Conservation (phyloP, 176 grass and related monocot species). For the Tuctoria greenei region DNA sequence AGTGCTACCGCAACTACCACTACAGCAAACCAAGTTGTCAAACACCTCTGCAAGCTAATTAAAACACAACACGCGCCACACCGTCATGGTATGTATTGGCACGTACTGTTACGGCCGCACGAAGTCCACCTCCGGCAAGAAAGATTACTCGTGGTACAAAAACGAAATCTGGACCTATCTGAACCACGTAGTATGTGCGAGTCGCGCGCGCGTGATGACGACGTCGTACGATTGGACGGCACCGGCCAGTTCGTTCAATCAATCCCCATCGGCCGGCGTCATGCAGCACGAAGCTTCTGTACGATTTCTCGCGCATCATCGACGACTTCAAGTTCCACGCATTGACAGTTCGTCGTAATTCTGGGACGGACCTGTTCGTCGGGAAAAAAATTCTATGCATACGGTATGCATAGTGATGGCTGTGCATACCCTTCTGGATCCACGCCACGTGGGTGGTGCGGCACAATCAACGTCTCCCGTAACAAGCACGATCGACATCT, state of each 20-base stretch:
- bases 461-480: no score
- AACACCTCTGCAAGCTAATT: not conserved
- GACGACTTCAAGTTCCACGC: not conserved
- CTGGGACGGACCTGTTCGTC: not conserved
- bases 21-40: not conserved
- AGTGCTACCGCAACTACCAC: no score
- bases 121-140: not conserved
- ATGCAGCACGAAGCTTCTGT: not conserved
- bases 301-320: not conserved
- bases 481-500: no score
- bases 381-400: no score
- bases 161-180: no score
- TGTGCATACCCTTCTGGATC: no score
- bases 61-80: not conserved
- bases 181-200: not conserved
- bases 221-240: constrained; percentile 7
- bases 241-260: not conserved
- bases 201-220: not conserved
- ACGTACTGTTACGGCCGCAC: not conserved
- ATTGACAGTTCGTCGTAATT: constrained; percentile 11
- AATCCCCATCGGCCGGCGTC: not conserved
- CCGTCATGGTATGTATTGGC: not conserved
- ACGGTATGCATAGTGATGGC: no score
- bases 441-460: no score
- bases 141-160: no score